Evolutionary conservation across 1,284 basidiomycete genomes (phyloP).

Genomic region (Austroboletus niveus): DNA sequence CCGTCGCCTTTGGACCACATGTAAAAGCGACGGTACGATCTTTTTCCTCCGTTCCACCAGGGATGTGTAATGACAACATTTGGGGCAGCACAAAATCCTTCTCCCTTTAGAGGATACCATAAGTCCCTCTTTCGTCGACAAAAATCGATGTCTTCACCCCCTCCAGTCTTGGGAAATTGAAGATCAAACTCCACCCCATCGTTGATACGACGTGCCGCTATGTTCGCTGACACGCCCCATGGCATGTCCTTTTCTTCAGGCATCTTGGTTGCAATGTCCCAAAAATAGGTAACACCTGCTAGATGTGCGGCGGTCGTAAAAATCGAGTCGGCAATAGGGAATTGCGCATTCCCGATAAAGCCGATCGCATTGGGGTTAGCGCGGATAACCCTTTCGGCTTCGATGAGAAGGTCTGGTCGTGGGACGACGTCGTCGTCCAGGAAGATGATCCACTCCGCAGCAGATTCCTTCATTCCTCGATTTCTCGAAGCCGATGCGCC

Average conservation of each 20-base stretch:
- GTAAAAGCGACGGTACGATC: constrained; percentile 54
- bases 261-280: constrained; percentile 57
- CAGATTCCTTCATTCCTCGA: constrained; percentile 28
- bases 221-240: constrained; percentile 63
- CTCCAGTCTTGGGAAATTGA: constrained; percentile 59
- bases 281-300: constrained; percentile 58
- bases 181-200: constrained; percentile 47
- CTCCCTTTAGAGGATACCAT: constrained; percentile 34
- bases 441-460: constrained; percentile 38
- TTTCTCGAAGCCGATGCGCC: constrained; percentile 39
- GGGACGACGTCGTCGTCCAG: constrained; percentile 59
- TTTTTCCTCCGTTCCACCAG: constrained; percentile 51
- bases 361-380: constrained; percentile 47
- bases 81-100: constrained; percentile 50
- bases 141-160: constrained; percentile 64
- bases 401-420: constrained; percentile 41
- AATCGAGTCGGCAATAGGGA: constrained; percentile 47
- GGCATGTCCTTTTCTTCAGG: constrained; percentile 42
- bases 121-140: constrained; percentile 48
- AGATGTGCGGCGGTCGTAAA: constrained; percentile 56
- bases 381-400: constrained; percentile 49
- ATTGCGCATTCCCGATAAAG: constrained; percentile 50
- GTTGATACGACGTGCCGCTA: constrained; percentile 46
- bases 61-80: constrained; percentile 50
- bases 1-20: constrained; percentile 62